Base-by-base conservation (phyloP, 2,329 filamentous ascomycete species). In the Herpotrichia juniperi region DNA sequence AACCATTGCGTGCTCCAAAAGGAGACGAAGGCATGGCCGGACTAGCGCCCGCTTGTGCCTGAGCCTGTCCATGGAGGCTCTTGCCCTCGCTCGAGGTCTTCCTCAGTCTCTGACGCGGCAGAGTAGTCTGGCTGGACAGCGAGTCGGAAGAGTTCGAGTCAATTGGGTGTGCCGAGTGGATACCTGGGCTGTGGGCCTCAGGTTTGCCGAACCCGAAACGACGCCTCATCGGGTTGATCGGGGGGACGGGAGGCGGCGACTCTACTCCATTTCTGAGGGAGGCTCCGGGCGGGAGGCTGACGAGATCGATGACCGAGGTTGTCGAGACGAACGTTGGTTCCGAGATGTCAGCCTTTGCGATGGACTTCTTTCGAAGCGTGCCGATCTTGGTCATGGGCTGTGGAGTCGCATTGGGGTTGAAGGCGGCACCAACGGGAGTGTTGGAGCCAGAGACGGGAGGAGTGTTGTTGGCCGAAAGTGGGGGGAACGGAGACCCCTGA, bases 341-440 rank as follows among this genome's bases (percentile, higher is more conserved):
- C 2, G 83, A 86, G 44, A 88, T 88, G 51, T 83, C 80, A 11
- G 77, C 74, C 69, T 88, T 88, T 56, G 81, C 81, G 42, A 87
- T 77, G 0, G 80, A 77, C 61, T 81, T 81, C 74, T 86, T 87
- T 31, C 83, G 79, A 62, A 71, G 47, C 28, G 67, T 57, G 14
- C 63, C 66, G 22, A 62, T 66, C 62, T 54, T 56, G n/a, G 51
- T 48, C 30, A 64, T 49, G 42, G 62, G 48, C 53, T 59, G 51
- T 39, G 48, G 19, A 10, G 48, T 11, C 11, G 55, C 51, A 51
- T 64, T 64, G 9, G 66, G 50, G 22, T 67, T 65, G 56, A 73
- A 73, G 10, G 64, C 64, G 10, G 74, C 57, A 14, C 70, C 64
- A 17, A 73, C 67, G 4, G 77, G 77, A 5, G 76, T 78, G 16